phyloP scores from a whole-genome alignment of 2,329 filamentous ascomycete species.

The Pseudogymnoascus sp. region DNA sequence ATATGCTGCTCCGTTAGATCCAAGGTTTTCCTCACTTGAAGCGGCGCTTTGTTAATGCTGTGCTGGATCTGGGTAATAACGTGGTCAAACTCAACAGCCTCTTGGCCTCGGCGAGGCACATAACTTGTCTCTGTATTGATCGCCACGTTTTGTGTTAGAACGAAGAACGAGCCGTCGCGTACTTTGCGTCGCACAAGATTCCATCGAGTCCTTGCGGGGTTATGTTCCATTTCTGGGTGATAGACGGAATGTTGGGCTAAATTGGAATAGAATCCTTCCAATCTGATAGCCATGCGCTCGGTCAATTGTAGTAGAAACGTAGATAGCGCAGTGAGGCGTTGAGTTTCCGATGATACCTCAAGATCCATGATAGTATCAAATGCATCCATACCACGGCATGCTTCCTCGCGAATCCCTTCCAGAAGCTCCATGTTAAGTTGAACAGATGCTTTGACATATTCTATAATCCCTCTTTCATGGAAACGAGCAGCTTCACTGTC shows the following conservation, averaged over 20 bases:
- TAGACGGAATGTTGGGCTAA: constrained; percentile 43
- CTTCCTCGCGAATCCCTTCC: constrained; percentile 46
- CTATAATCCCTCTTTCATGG: constrained; percentile 44
- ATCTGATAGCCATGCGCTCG: constrained; percentile 44
- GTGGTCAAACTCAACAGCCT: constrained; percentile 38
- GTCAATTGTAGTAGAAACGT: constrained; percentile 44
- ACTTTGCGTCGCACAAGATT: constrained; percentile 41
- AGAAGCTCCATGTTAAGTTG: constrained; percentile 46
- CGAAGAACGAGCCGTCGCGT: constrained; percentile 44
- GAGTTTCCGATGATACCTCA: constrained; percentile 32
- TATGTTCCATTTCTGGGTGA: constrained; percentile 43
- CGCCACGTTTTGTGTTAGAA: constrained; percentile 35
- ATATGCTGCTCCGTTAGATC: constrained; percentile 38
- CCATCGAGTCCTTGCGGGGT: constrained; percentile 47
- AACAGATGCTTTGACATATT: constrained; percentile 42
- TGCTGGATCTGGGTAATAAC: constrained; percentile 38
- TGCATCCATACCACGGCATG: constrained; percentile 47
- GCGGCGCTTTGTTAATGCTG: constrained; percentile 25
- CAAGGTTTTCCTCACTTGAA: constrained; percentile 20
- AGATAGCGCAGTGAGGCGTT: constrained; percentile 32
- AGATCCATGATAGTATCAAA: constrained; percentile 40
- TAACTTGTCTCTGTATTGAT: constrained; percentile 23
- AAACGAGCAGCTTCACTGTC: constrained; percentile 41
- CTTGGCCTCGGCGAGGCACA: constrained; percentile 26
- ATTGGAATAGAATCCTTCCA: constrained; percentile 46